Evolutionary conservation across 495 filamentous ascomycete species (phyloP), one percentile per base, ranked within the genome.

Genomic region (Penicillium cinerascens): DNA sequence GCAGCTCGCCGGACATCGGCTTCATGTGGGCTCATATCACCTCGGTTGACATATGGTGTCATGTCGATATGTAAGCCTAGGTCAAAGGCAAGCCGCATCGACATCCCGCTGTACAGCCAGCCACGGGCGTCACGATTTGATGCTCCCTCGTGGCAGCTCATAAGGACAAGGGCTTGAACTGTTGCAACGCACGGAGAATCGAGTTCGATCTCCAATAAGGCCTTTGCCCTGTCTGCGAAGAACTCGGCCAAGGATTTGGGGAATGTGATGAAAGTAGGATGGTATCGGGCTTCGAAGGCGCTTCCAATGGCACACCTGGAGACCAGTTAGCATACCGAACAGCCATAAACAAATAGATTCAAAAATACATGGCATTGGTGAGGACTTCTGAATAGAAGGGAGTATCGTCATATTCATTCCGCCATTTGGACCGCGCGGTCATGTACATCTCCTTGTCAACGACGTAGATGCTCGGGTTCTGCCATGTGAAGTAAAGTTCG

Each of bases 71-170:
- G 76, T 20, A 80, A 43, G 1, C 73, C 77, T 39, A 80, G 68
- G 49, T 80, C 75, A 26, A 76, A 74, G 4, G 75, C 70, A 46
- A 80, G 70, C 21, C 77, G 65, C 71, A 78, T 76, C 0, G 76
- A 74, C 77, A 80, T 79, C 35, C 73, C 77, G 40, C 71, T 74
- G 53, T 80, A 78, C 0, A 80, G 58, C 77, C 76, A 78, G 11
- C 77, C 77, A 10, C 76, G 72, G 43, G 77, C 73, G 59, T 80
- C 77, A 5, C 72, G 68, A 45, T 73, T 78, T 0, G 70, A 71
- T 7, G 70, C 68, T 2, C 70, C 70, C 47, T 80, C 77, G 45
- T 76, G 70, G 20, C 67, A 74, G 42, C 75, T 78, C 50, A 80
- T 52, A 17, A 80, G 68, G 2, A 73, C 75, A 26, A 78, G 66